Base-by-base conservation (phyloP, 2,329 filamentous ascomycete genomes). In the Paraphoma chrysanthemicola region DNA sequence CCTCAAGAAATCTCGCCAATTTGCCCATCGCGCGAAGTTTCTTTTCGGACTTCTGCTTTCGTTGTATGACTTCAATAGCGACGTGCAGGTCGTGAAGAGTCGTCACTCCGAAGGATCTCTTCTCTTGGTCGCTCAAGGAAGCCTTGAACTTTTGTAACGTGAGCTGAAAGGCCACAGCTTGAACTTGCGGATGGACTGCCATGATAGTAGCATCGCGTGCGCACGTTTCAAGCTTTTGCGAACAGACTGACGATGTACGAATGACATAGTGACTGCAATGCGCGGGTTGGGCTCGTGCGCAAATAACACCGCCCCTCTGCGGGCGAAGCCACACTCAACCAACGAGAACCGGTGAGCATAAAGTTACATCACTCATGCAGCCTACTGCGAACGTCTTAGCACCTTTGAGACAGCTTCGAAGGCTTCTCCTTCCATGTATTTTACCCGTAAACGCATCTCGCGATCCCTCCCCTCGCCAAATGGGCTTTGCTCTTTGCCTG, bases 1-100 rank as follows among this genome's bases (percentile, higher is more conserved):
- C 43, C 16, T 46, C 44, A 16, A 46, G 44, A 14, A 46, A 46
- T 16, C 44, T 9, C 6, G 23, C 44, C 6, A 46, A 57, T n/a
- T 51, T 48, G 9, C 58, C 62, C 52, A 77, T 59, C 50, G 73
- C 69, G 51, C 62, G 59, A 53, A 73, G 50, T n/a, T 48, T 60
- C 31, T 59, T 63, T 4, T 50, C 55, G 10, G 48, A 53, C 42
- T 57, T 59, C 42, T 77, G 74, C 10, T 67, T 51, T n/a, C 50
- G 49, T 54, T 78, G 76, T 16, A 77, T 72, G 12, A 38, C 36
- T 8, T 54, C 45, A 6, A 68, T 62, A 3, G 54, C 46, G 2
- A 55, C 43, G 46, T 60, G 29, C 11, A 72, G 57, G 53, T 69
- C 66, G 6, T 56, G 33, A 10, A 70, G 31, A 14, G 69, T 67